Conservation (phyloP, 2,329 filamentous ascomycete genomes). For the Talaromyces sp. region DNA sequence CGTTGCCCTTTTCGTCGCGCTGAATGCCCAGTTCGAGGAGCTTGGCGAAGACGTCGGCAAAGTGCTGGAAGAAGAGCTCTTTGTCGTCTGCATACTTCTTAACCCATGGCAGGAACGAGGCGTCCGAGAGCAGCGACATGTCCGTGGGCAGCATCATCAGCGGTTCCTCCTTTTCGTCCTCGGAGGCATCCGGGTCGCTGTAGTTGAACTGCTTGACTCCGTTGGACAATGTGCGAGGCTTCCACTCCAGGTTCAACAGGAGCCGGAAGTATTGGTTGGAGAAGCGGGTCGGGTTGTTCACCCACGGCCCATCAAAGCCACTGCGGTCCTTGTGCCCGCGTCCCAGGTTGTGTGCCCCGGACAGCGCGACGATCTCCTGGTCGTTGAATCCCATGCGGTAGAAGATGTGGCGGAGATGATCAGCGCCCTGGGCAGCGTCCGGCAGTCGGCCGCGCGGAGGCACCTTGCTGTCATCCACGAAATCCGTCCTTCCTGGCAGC, state of each 20-base stretch:
- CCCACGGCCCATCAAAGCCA: conserved; percentile 56
- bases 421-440: conserved; percentile 49
- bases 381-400: conserved; percentile 58
- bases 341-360: conserved; percentile 53
- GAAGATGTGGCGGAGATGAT: conserved; percentile 53
- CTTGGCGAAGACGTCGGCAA: conserved; percentile 54
- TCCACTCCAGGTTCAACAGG: conserved; percentile 49
- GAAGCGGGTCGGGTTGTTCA: conserved; percentile 55
- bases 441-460: conserved; percentile 55
- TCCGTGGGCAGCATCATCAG: conserved; percentile 65
- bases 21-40: conserved; percentile 56
- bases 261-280: conserved; percentile 55
- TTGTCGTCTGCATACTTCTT: conserved; percentile 56
- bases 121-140: conserved; percentile 53
- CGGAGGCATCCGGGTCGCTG: conserved; percentile 48
- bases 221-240: conserved; percentile 47
- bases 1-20: conserved; percentile 48
- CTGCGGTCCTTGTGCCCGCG: conserved; percentile 52
- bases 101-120: conserved; percentile 51
- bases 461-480: conserved; percentile 55
- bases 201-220: conserved; percentile 56
- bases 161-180: conserved; percentile 43
- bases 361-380: conserved; percentile 54
- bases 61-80: conserved; percentile 58
- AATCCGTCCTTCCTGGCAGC: conserved; percentile 56